Conservation (phyloP, 2,329 filamentous ascomycete species). For the Aspergillus calidoustus region DNA sequence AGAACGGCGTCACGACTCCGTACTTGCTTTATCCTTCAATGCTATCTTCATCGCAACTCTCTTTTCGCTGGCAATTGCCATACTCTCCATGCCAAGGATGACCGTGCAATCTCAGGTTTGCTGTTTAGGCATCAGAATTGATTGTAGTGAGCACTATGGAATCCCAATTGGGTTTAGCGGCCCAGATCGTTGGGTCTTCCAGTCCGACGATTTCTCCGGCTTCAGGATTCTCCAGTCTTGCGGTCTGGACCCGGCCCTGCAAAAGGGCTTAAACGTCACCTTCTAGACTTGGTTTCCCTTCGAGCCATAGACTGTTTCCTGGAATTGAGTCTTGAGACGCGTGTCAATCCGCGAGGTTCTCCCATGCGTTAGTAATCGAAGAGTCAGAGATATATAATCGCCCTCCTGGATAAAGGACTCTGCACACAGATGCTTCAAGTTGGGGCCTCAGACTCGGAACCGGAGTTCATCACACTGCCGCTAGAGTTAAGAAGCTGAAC, state of each 20-base stretch:
- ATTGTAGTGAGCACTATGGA: background rate
- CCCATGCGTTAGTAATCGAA: background rate
- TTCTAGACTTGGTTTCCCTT: constrained; percentile 4
- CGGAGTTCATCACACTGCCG: no score
- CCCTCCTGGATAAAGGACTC: no score
- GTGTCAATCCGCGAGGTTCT: background rate
- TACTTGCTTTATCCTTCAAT: background rate
- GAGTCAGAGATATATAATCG: background rate
- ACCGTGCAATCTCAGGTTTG: background rate
- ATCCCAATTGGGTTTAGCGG: constrained; percentile 12
- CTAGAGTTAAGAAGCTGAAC: background rate
- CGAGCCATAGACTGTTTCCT: background rate
- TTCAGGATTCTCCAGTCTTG: constrained; percentile 6
- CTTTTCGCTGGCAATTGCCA: background rate
- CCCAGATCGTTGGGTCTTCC: background rate
- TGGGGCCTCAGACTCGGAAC: no score
- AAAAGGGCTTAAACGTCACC: background rate
- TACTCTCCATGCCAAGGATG: background rate
- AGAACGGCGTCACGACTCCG: background rate
- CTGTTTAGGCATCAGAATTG: background rate
- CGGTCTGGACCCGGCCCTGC: constrained; percentile 6
- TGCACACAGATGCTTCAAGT: no score
- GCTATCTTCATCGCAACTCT: background rate
- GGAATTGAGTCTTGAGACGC: background rate
- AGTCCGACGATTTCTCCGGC: background rate